These are phyloP conservation scores for Phanerochaete sordida DNA, from an alignment of 768 basidiomycete genomes.

Conservation along the genomic window DNA sequence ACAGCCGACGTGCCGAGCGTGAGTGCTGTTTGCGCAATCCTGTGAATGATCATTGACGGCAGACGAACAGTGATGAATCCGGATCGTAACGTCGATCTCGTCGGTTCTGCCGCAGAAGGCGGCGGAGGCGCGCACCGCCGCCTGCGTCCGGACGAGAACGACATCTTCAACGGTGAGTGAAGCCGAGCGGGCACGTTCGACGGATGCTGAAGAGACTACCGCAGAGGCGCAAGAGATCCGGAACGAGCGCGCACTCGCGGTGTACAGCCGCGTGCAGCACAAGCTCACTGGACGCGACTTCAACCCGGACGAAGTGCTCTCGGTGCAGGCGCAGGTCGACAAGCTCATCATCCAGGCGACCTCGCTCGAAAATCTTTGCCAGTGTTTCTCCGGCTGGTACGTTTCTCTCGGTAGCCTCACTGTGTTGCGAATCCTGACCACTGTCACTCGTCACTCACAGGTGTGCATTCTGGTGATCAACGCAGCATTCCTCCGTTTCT, in stretches of 20 bases:
- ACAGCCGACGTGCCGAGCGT: constrained; percentile 70
- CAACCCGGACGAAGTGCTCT: constrained; percentile 73
- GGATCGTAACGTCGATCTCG: constrained; percentile 57
- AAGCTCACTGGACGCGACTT: constrained; percentile 96
- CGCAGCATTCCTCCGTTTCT: background rate
- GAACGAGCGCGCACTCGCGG: constrained; percentile 85
- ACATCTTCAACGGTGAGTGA: constrained; percentile 81
- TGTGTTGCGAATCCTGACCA: no score
- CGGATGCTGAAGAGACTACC: background rate
- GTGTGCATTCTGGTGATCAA: constrained; percentile 74
- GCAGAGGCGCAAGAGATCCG: constrained; percentile 78
- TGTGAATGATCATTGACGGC: background rate
- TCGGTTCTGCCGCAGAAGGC: constrained; percentile 58
- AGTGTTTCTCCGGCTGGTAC: constrained; percentile 94
- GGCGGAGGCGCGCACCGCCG: constrained; percentile 80
- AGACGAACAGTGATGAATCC: constrained; percentile 22
- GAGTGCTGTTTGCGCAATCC: constrained; percentile 11
- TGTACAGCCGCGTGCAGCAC: constrained; percentile 92
- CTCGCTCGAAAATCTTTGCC: constrained; percentile 91
- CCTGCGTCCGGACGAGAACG: constrained; percentile 87
- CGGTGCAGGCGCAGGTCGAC: constrained; percentile 85
- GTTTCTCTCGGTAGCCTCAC: constrained; percentile 13
- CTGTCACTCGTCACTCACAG: constrained; percentile 26
- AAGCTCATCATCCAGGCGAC: constrained; percentile 92
- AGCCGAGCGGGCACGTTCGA: background rate